Evolutionary conservation across 345 rosid species (phyloP), one percentile per base, ranked within the genome.

Genomic region (Carallia pectinifolia): DNA sequence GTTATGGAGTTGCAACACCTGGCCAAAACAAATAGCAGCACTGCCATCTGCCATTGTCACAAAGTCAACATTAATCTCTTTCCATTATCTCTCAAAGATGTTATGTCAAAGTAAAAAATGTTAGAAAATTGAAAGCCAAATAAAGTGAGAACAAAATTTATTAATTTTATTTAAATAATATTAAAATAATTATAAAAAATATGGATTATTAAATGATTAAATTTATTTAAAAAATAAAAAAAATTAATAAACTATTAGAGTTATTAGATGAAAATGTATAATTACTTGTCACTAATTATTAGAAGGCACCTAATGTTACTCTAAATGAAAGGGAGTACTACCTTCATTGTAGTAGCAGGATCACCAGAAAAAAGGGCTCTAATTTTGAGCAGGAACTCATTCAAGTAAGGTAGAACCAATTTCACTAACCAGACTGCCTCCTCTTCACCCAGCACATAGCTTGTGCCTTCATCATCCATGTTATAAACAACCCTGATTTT

Each of bases 331-430:
- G 58, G 18, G 33, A 27, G 10, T 33, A 29, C 72, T 79, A 89
- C 99, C 92, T 92, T 95, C 88, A 95, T 92, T 0, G 98, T 92
- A 31, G 94, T 90, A 7, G 86, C 79, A 61, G 99, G 94, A 71
- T 95, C 98, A 56, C 98, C 99, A 44, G 94, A 88, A 76, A 92
- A 90, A 59, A 92, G 91, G 52, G 96, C 88, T 74, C 77, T 87
- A 19, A 92, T 76, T 75, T 84, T 91, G 70, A 85, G 33, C 7
- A 92, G 64, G 72, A 84, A 83, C 82, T 90, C 96, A 69, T 90
- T 92, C 71, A 90, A 72, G 77, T 88, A 90, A 62, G 99, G 99
- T 68, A 95, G 83, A 61, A 89, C 75, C 74, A 83, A 61, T 82
- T 82, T 85, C 23, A 92, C 71, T 39, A 92, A 68, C 87, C 89